phyloP scores from a whole-genome alignment of 2,329 filamentous ascomycete genomes.

The Ophiognomonia clavigignenti-juglandacearum region DNA sequence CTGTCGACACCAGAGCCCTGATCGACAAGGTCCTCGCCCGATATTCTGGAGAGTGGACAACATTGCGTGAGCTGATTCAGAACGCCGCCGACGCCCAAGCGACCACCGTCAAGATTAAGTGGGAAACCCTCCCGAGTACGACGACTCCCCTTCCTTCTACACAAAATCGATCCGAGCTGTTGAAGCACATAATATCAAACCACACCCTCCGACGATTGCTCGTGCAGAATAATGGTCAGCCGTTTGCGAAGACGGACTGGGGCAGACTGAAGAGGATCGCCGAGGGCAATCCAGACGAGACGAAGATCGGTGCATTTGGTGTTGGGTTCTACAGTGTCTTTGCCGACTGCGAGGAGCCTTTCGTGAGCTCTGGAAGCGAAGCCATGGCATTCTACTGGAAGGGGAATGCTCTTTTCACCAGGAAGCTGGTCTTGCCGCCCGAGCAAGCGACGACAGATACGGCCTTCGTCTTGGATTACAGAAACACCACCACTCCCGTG shows the following conservation, averaged over 20 bases:
- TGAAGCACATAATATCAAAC: slow-evolving; percentile 80
- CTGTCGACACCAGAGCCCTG: slow-evolving; percentile 90
- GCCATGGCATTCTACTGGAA: slow-evolving; percentile 99
- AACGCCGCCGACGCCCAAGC: slow-evolving; percentile 98
- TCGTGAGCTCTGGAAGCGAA: slow-evolving; percentile 86
- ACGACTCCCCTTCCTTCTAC: slow-evolving; percentile 64
- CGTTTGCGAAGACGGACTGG: slow-evolving; percentile 91
- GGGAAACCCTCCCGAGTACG: slow-evolving; percentile 83
- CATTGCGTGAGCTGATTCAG: slow-evolving; percentile 87
- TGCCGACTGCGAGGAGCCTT: slow-evolving; percentile 95
- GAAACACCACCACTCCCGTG: slow-evolving; percentile 80
- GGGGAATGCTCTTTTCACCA: slow-evolving; percentile 92
- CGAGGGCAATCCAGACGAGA: slow-evolving; percentile 98
- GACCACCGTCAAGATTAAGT: slow-evolving; percentile 81
- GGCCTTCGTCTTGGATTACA: slow-evolving; percentile 91
- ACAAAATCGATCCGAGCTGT: slow-evolving; percentile 61
- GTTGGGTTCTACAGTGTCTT: slow-evolving; percentile 99
- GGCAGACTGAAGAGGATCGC: slow-evolving; percentile 89
- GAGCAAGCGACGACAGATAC: slow-evolving; percentile 67
- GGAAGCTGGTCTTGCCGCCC: slow-evolving; percentile 69
- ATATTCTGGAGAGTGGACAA: slow-evolving; percentile 94
- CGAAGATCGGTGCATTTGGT: slow-evolving; percentile 97
- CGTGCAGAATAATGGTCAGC: slow-evolving; percentile 85
- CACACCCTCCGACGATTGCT: slow-evolving; percentile 85
- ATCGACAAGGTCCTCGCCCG: slow-evolving; percentile 97